Evolutionary conservation across 176 grass and related monocot genomes (phyloP).

Genomic region (Juncus inflexus): DNA sequence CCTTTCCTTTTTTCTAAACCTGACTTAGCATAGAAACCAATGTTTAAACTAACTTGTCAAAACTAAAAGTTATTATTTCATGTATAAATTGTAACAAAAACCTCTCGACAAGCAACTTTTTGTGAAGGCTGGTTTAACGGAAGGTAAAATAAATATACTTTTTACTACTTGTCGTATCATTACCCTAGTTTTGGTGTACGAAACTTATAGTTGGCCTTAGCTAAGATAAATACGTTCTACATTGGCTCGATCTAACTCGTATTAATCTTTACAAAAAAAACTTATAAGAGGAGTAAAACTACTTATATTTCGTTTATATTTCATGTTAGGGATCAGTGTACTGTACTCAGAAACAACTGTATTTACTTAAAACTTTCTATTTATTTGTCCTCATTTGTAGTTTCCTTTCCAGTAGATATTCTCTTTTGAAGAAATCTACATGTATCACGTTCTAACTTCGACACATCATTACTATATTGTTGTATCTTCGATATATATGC

Average conservation of each 20-base stretch:
- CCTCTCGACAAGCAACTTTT: conserved; percentile 15
- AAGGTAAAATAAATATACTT: conserved; percentile 7
- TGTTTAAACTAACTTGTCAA: conserved; percentile 14
- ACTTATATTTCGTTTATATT: neutral
- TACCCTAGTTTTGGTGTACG: conserved; percentile 31
- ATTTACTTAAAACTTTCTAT: too few species aligned
- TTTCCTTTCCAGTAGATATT: too few species aligned
- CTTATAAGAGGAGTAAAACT: conserved; percentile 4
- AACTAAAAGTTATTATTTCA: conserved; percentile 36
- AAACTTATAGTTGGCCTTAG: conserved; percentile 1
- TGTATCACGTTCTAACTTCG: too few species aligned
- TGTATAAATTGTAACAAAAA: conserved; percentile 31
- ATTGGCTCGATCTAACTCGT: neutral
- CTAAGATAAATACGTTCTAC: neutral
- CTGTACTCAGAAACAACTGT: too few species aligned
- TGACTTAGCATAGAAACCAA: neutral
- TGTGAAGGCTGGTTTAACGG: conserved; percentile 1
- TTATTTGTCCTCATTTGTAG: too few species aligned
- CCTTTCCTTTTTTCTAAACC: conserved; percentile 20
- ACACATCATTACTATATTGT: conserved; percentile 1
- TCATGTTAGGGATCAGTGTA: too few species aligned
- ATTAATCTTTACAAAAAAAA: conserved; percentile 10
- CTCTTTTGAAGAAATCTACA: too few species aligned
- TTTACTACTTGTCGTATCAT: conserved; percentile 3
- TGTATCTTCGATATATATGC: conserved; percentile 3